phyloP scores from a whole-genome alignment of 768 basidiomycete genomes.

The Cystobasidiopsis lactophilus region DNA sequence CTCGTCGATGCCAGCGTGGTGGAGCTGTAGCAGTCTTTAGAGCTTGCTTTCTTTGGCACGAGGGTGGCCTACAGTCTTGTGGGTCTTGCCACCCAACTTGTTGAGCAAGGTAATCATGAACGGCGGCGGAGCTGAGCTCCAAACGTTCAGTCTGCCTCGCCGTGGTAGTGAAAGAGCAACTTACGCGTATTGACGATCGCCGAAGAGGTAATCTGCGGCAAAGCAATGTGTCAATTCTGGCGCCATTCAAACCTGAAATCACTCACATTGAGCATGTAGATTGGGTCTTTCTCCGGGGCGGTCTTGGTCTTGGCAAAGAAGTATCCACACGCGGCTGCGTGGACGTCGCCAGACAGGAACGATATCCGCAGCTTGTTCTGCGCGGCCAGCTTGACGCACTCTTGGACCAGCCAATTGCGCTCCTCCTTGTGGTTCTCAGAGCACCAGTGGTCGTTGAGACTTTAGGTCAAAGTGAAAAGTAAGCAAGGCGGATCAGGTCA shows the following conservation, averaged over 20 bases:
- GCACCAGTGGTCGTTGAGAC: constrained; percentile 20
- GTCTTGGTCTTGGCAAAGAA: constrained; percentile 27
- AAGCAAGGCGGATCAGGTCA: no score
- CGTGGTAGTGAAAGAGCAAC: neutral
- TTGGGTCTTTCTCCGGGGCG: constrained; percentile 39
- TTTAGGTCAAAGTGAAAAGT: no score
- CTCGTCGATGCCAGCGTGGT: neutral
- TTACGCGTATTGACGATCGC: constrained; percentile 79
- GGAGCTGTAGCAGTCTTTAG: no score
- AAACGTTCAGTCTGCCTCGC: neutral
- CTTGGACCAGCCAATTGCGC: constrained; percentile 61
- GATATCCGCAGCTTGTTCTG: constrained; percentile 47
- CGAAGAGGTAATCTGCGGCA: constrained; percentile 57
- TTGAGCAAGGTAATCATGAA: constrained; percentile 58
- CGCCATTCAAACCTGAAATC: no score
- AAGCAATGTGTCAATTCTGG: no score
- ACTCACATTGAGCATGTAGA: constrained; percentile 89
- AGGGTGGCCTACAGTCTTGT: constrained; percentile 58
- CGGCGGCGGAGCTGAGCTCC: constrained; percentile 33
- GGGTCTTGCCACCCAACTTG: constrained; percentile 47
- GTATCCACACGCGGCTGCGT: constrained; percentile 1
- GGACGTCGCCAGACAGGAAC: constrained; percentile 61
- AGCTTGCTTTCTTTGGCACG: no score
- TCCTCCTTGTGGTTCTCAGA: constrained; percentile 33
- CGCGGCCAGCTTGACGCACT: constrained; percentile 50